Conservation (phyloP, 257 asterid genomes). For the Eucommia ulmoides region DNA sequence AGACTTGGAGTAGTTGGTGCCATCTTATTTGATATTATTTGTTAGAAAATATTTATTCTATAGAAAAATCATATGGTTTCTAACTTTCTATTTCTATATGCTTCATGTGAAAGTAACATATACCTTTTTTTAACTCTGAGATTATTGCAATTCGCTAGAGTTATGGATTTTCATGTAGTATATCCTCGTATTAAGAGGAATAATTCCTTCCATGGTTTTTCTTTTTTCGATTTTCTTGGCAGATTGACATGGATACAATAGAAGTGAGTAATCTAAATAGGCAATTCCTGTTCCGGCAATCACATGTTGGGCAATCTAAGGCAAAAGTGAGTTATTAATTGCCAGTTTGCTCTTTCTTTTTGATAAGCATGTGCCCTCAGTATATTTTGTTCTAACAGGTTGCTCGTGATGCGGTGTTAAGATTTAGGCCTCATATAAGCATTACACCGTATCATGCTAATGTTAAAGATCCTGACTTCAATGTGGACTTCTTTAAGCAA, state of each 20-base stretch:
- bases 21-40: no score
- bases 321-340: conserved; percentile 58
- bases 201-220: no score
- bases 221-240: conserved; percentile 22
- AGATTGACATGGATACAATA: conserved; percentile 98
- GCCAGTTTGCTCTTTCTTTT: conserved; percentile 5
- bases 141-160: no score
- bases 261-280: conserved; percentile 99
- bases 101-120: no score
- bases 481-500: conserved; percentile 86
- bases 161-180: no score
- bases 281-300: conserved; percentile 87
- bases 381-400: conserved; percentile 37
- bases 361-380: conserved; percentile 7
- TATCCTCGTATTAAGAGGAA: no score
- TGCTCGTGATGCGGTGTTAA: conserved; percentile 94
- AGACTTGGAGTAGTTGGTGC: no score
- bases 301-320: conserved; percentile 95
- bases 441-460: conserved; percentile 91
- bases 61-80: no score
- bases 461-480: conserved; percentile 76
- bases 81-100: no score
- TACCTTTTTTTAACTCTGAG: no score
- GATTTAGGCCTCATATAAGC: conserved; percentile 77
- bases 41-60: no score